Conservation (phyloP, 805 yeast genomes). For the Lachancea nothofagi region DNA sequence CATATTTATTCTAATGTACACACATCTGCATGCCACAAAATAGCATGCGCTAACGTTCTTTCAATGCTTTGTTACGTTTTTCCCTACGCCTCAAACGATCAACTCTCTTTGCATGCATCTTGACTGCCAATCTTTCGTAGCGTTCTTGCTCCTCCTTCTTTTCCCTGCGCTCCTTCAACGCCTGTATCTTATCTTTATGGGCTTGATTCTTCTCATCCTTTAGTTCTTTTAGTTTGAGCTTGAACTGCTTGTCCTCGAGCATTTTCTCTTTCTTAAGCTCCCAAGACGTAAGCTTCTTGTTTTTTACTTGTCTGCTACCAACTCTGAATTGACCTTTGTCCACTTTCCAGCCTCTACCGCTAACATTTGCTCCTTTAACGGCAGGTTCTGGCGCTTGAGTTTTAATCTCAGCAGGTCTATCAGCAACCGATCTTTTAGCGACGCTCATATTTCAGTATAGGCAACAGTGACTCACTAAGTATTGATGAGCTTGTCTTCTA, state of each 20-base stretch:
- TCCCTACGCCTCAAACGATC: slow-evolving; percentile 87
- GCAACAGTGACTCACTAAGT: too few species aligned
- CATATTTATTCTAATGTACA: not conserved
- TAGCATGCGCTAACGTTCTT: slow-evolving; percentile 58
- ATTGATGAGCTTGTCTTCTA: too few species aligned
- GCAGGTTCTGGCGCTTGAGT: not conserved
- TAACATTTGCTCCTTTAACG: slow-evolving; percentile 45
- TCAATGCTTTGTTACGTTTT: slow-evolving; percentile 89
- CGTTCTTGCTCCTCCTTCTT: slow-evolving; percentile 86
- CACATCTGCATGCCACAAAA: not conserved
- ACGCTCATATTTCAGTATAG: not conserved
- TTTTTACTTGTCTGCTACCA: slow-evolving; percentile 51
- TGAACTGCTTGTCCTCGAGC: slow-evolving; percentile 58
- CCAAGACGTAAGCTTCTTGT: slow-evolving; percentile 47
- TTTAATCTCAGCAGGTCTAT: not conserved
- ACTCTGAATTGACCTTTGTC: slow-evolving; percentile 64
- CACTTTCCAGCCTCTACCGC: slow-evolving; percentile 70
- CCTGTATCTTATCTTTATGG: slow-evolving; percentile 48
- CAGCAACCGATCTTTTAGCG: not conserved
- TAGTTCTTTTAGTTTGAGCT: slow-evolving; percentile 62
- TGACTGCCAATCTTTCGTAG: slow-evolving; percentile 71
- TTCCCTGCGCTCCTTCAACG: slow-evolving; percentile 66
- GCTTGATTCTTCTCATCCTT: slow-evolving; percentile 71
- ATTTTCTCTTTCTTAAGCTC: slow-evolving; percentile 61
- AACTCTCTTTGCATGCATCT: slow-evolving; percentile 87